Base-by-base conservation (phyloP, 306 rosid genomes). In the Rosa rugosa region DNA sequence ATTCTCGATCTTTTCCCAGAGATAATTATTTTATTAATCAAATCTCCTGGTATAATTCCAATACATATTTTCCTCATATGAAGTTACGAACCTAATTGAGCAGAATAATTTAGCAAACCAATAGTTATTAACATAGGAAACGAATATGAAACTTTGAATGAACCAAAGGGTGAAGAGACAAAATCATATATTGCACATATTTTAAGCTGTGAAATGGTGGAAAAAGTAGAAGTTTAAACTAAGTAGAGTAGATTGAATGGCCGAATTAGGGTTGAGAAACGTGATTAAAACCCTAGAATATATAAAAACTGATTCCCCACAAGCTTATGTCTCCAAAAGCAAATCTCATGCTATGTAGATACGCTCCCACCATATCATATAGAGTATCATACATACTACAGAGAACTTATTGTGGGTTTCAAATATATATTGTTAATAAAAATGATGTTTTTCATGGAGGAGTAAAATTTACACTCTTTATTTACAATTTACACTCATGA, bases 221-320 rank as follows among this genome's bases (percentile, higher is more conserved):
- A 18, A 54, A 20, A 59, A 59, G 65, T 23, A 54, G 2, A 18
- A 18, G 23, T 10, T 22, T 22, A 13, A 25, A 13, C 20, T 1
- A 1, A 62, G 40, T 62, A 62, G 40, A 62, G 68, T 27, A 62
- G 68, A 65, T 66, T 16, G 45, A 25, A 60, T 73, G 53, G 85
- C 65, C 85, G 85, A 89, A 84, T 87, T 63, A 77, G 82, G 40
- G 83, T 66, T 67, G 74, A 49, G 87, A 84, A 80, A 80, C 80
- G 89, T 89, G 91, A 74, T 34, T 5, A 51, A 75, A 88, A 82
- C 69, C 75, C 36, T 75, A 71, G 56, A 34, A 25, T 45, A 60
- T 84, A 73, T 79, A 44, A 84, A 84, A 79, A 77, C 67, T 79
- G 84, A 88, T 84, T 83, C 88, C 81, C 94, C 91, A 87, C 84